Evolutionary conservation across 352 stramenopile genomes (phyloP).

Genomic region (Globisporangium irregulare): DNA sequence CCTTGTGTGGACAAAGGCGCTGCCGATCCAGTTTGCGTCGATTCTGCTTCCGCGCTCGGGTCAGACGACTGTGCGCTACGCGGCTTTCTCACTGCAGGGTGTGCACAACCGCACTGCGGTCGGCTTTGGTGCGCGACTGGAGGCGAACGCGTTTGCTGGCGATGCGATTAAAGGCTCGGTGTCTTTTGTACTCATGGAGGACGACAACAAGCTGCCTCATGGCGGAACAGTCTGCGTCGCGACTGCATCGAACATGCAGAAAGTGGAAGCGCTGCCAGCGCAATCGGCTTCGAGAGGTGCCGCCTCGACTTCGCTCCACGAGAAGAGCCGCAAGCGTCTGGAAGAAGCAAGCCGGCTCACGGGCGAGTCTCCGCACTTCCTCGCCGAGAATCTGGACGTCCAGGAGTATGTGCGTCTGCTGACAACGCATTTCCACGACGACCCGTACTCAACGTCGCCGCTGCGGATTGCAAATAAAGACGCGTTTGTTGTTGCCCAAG

Average conservation of each 20-base stretch:
- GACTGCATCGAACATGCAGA: constrained; percentile 67
- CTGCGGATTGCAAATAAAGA: constrained; percentile 46
- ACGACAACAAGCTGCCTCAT: constrained; percentile 21
- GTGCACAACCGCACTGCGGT: constrained; percentile 41
- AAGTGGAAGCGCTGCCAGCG: constrained; percentile 33
- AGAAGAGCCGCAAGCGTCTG: constrained; percentile 35
- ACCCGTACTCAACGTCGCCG: constrained; percentile 35
- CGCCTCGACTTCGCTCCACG: constrained; percentile 18
- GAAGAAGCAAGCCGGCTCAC: constrained; percentile 41
- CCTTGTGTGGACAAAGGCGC: constrained; percentile 57
- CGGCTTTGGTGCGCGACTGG: constrained; percentile 54
- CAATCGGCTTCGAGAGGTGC: constrained; percentile 8
- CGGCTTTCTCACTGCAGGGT: constrained; percentile 65
- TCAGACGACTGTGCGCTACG: constrained; percentile 51
- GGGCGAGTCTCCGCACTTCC: constrained; percentile 37
- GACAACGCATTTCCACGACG: constrained; percentile 56
- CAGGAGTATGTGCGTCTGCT: constrained; percentile 60
- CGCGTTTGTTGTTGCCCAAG: constrained; percentile 49
- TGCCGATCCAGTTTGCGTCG: constrained; percentile 60
- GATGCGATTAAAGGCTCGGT: constrained; percentile 65
- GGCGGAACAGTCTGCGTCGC: constrained; percentile 54
- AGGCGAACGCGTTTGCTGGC: constrained; percentile 44
- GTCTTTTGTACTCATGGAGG: constrained; percentile 63
- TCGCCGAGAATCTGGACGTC: constrained; percentile 36
- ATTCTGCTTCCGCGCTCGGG: constrained; percentile 53